These are phyloP conservation scores for Lentinula raphanica DNA, from an alignment of 768 basidiomycete genomes.

Conservation along the genomic window DNA sequence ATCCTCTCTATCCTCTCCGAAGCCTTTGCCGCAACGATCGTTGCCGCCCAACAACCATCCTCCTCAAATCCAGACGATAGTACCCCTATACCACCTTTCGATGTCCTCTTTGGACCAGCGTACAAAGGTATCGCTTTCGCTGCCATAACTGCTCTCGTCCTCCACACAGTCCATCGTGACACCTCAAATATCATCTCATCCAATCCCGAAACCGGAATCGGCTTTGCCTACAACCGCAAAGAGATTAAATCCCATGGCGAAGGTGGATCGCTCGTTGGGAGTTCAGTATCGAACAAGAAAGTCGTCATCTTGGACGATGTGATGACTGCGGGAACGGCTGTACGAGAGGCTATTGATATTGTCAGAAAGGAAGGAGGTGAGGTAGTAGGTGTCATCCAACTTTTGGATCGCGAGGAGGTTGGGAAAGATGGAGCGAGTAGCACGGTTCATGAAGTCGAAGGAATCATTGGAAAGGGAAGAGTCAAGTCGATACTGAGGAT, in stretches of 20 bases:
- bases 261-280: slow-evolving; percentile 87
- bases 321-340: slow-evolving; percentile 88
- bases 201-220: slow-evolving; percentile 32
- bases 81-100: slow-evolving; percentile 41
- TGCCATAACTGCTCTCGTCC: slow-evolving; percentile 71
- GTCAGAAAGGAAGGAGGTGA: slow-evolving; percentile 67
- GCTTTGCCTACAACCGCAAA: slow-evolving; percentile 91
- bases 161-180: slow-evolving; percentile 60
- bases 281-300: slow-evolving; percentile 69
- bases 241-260: slow-evolving; percentile 96
- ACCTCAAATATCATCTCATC: slow-evolving; percentile 5
- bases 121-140: slow-evolving; percentile 97
- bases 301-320: slow-evolving; percentile 95
- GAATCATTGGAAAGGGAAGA: slow-evolving; percentile 56
- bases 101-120: slow-evolving; percentile 92
- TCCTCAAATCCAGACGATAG: slow-evolving; percentile 10
- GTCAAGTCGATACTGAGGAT: slow-evolving; percentile 82
- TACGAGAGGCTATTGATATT: slow-evolving; percentile 75
- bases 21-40: slow-evolving; percentile 82
- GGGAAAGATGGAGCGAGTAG: slow-evolving; percentile 63
- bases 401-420: slow-evolving; percentile 83
- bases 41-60: slow-evolving; percentile 35
- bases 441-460: slow-evolving; percentile 80
- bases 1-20: slow-evolving; percentile 71
- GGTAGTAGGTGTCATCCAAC: slow-evolving; percentile 84